Percentiles rank a stretch among this genome's conserved stretches.
Evolutionary conservation across 805 yeast genomes (phyloP).

Genomic region (Cyberlindnera samutprakarnensis): DNA sequence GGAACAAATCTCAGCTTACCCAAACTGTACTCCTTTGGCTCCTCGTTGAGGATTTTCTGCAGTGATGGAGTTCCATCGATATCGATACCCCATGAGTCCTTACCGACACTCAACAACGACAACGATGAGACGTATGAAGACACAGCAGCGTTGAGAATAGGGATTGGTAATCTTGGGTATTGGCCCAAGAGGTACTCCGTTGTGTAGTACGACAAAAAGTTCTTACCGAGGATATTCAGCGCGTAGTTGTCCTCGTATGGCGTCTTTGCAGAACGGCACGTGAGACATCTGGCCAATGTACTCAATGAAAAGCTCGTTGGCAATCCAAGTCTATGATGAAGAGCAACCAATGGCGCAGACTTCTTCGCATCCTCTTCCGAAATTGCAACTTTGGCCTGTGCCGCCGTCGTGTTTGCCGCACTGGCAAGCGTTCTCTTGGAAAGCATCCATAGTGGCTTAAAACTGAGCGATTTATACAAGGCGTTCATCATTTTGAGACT

Average conservation of each 20-base stretch:
- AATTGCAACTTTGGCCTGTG: conserved; percentile 20
- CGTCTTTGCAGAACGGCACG: conserved; percentile 40
- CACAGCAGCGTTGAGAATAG: conserved; percentile 67
- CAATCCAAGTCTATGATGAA: conserved; percentile 69
- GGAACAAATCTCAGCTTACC: conserved; percentile 58
- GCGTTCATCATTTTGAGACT: no score
- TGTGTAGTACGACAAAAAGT: conserved; percentile 65
- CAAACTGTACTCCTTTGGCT: conserved; percentile 54
- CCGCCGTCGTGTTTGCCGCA: conserved; percentile 5
- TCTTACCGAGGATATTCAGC: conserved; percentile 74
- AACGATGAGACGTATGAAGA: conserved; percentile 66
- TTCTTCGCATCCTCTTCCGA: conserved; percentile 45
- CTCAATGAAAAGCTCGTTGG: conserved; percentile 50
- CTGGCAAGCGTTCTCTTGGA: conserved; percentile 3
- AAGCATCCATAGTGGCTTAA: no score
- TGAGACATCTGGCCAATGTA: conserved; percentile 75
- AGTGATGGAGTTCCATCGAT: conserved; percentile 57
- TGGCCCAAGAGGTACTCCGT: conserved; percentile 64
- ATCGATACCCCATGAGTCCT: conserved; percentile 79
- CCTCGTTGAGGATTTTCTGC: conserved; percentile 61
- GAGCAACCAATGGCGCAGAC: conserved; percentile 68
- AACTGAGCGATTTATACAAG: no score
- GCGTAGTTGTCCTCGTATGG: conserved; percentile 66
- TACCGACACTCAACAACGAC: conserved; percentile 60
- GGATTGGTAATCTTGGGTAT: conserved; percentile 87